Percentiles rank a stretch among this genome's conserved stretches.
These are phyloP conservation scores for Camelina neglecta DNA, from an alignment of 345 rosid genomes.

Conservation along the genomic window DNA sequence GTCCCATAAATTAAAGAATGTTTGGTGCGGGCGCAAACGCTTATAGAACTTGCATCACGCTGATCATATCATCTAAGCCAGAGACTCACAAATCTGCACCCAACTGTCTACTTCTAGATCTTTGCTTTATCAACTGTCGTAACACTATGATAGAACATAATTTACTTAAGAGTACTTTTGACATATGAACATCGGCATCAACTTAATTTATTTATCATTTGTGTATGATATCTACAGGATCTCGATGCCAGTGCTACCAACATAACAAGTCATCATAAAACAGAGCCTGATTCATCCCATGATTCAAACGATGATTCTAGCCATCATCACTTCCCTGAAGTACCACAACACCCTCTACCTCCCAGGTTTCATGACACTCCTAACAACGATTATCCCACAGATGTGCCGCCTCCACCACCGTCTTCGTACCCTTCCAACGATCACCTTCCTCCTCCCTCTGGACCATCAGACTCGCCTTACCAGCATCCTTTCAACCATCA, in stretches of 20 bases:
- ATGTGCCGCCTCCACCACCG: constrained; percentile 56
- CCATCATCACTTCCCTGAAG: constrained; percentile 54
- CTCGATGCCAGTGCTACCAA: constrained; percentile 51
- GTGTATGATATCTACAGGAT: constrained; percentile 58
- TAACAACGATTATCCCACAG: constrained; percentile 48
- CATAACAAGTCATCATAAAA: constrained; percentile 49
- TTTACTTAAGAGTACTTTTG: not conserved
- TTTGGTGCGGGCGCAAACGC: not conserved
- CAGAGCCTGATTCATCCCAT: constrained; percentile 57
- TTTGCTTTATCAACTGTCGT: not conserved
- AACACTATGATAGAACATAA: not conserved
- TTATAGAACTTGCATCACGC: constrained; percentile 1
- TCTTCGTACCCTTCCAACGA: constrained; percentile 66
- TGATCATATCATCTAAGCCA: constrained; percentile 10
- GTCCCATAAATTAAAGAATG: not conserved
- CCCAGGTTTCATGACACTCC: constrained; percentile 53
- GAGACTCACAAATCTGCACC: constrained; percentile 4
- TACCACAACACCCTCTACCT: constrained; percentile 51
- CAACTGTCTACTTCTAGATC: not conserved
- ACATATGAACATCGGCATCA: constrained; percentile 25
- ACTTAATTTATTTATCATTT: constrained; percentile 9
- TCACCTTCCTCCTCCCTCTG: constrained; percentile 40
- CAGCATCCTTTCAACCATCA: constrained; percentile 64
- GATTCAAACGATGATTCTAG: constrained; percentile 54
- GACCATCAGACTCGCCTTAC: constrained; percentile 58